Evolutionary conservation across 495 filamentous ascomycete species (phyloP).

Genomic region (Evernia prunastri): DNA sequence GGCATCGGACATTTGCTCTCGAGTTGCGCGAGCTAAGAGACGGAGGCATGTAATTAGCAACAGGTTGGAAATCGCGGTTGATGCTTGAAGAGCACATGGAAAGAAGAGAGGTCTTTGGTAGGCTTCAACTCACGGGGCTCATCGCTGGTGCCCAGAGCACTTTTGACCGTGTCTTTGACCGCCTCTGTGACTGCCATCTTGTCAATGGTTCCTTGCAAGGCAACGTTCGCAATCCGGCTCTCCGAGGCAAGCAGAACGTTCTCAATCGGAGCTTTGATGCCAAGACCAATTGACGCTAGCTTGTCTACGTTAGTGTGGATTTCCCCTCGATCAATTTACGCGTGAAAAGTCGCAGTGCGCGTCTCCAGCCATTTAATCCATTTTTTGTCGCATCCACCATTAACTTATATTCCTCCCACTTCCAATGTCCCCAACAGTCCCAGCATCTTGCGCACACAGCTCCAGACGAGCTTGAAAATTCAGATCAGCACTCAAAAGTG

Average conservation of each 20-base stretch:
- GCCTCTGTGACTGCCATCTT: conserved; percentile 31
- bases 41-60: not conserved
- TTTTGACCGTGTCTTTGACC: conserved; percentile 48
- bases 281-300: not conserved
- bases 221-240: not conserved
- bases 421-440: not conserved
- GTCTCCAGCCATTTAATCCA: conserved; percentile 1
- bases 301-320: not conserved
- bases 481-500: not conserved
- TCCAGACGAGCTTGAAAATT: not conserved
- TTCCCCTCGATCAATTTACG: conserved; percentile 14
- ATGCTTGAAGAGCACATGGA: not conserved
- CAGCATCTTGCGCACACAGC: not conserved
- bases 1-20: conserved; percentile 88
- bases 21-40: conserved; percentile 53
- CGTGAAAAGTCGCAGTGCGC: conserved; percentile 15
- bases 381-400: not conserved
- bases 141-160: conserved; percentile 44
- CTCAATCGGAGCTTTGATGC: not conserved
- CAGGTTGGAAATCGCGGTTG: not conserved
- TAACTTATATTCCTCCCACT: not conserved
- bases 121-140: conserved; percentile 36
- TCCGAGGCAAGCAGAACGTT: not conserved
- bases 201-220: not conserved
- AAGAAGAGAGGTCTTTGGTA: conserved; percentile 21